Evolutionary conservation across 2,329 filamentous ascomycete species (phyloP), one percentile per base, ranked within the genome.

Genomic region (Capronia americana): DNA sequence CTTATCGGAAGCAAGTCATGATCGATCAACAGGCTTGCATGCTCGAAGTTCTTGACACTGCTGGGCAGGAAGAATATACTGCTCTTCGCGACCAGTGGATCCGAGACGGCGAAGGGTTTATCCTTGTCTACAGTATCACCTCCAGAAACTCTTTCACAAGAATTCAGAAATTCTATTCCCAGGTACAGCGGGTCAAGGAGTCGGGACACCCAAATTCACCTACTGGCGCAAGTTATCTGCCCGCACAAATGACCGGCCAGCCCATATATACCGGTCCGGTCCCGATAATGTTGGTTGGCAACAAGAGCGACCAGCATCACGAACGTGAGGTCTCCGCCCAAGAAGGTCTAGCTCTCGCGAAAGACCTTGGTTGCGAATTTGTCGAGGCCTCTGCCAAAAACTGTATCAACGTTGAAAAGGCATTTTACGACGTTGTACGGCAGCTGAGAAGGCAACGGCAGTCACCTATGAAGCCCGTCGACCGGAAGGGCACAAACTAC

Each of bases 31-130:
- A 96, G 79, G 93, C 93, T 53, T 97, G 93, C 83, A 97, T 97
- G 93, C 88, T 97, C 75, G 94, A 98, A 80, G 93, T 97, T 56
- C 87, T 97, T 75, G 95, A 99, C 81, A 99, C 95, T 62, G 95
- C 95, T 60, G 95, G 95, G 65, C 95, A 99, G 79, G 95, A 99
- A 82, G 95, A 99, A 82, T 99, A 98, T 81, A 97, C 94, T 70
- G 95, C 95, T 55, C 83, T 98, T 75, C 87, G 95, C 76, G 95
- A 98, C 79, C 95, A 98, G 83, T 98, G 94, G 94, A 98, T 98
- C 78, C 89, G 95, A 74, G 94, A 98, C 77, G 94, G 95, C 72
- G 95, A 99, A 79, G 95, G 95, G 23, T 98, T 98, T 77, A 92
- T 99, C 32, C 86, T 99, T 68, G 95, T 99, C 71, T 98, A 99